These are phyloP conservation scores for Macroventuria anomochaeta DNA, from an alignment of 2,329 filamentous ascomycete species.

Conservation along the genomic window DNA sequence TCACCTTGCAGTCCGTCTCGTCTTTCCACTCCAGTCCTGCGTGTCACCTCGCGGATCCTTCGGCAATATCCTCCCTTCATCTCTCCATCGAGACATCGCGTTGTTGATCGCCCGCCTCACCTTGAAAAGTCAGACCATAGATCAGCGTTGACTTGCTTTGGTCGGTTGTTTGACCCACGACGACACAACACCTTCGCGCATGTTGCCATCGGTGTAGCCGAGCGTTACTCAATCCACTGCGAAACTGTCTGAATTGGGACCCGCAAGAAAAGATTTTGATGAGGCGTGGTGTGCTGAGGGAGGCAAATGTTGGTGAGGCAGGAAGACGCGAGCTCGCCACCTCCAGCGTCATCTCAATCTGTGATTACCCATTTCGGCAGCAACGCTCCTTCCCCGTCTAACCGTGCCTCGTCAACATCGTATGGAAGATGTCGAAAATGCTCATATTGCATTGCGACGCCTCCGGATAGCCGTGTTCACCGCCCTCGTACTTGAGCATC, in stretches of 20 bases:
- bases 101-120: constrained; percentile 33
- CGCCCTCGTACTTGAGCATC: not conserved
- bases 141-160: constrained; percentile 26
- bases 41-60: constrained; percentile 20
- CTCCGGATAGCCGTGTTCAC: not conserved
- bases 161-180: constrained; percentile 14
- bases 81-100: constrained; percentile 14
- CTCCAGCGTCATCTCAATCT: constrained; percentile 2
- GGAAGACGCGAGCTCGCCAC: constrained; percentile 15
- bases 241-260: constrained; percentile 1
- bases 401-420: constrained; percentile 1
- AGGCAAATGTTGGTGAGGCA: constrained; percentile 11
- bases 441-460: not conserved
- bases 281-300: constrained; percentile 2
- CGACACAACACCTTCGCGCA: not conserved
- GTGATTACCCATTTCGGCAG: constrained; percentile 8
- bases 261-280: constrained; percentile 1
- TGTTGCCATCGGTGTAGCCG: constrained; percentile 14
- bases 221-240: constrained; percentile 5
- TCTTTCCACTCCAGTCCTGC: constrained; percentile 20
- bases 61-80: constrained; percentile 15
- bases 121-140: constrained; percentile 32
- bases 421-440: not conserved
- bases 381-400: not conserved
- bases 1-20: constrained; percentile 32